Conservation (phyloP, 345 rosid species). For the Boechera retrofracta region DNA sequence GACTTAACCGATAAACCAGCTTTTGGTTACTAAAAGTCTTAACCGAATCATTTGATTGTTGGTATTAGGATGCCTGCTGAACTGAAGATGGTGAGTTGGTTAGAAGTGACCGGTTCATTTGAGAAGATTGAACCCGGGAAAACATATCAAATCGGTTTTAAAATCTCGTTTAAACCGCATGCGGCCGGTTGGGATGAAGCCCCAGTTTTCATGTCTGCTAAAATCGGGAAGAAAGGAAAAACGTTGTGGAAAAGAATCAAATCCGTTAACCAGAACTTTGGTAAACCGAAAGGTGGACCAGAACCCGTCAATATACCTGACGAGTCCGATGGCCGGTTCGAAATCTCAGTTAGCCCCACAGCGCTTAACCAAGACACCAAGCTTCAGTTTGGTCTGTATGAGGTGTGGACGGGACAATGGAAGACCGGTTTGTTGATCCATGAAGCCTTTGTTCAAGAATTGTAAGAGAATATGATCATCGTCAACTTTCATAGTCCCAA, state of each 20-base stretch:
- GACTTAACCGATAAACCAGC: constrained; percentile 6
- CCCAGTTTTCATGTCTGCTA: constrained; percentile 64
- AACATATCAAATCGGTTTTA: constrained; percentile 47
- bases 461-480: constrained; percentile 25
- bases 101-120: constrained; percentile 53
- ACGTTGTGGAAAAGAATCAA: constrained; percentile 44
- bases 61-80: constrained; percentile 46
- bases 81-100: constrained; percentile 61
- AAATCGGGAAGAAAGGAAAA: constrained; percentile 56
- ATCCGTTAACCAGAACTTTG: constrained; percentile 34
- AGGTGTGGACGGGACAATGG: constrained; percentile 72
- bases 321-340: not conserved
- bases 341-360: constrained; percentile 13
- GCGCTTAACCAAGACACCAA: not conserved
- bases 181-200: constrained; percentile 57
- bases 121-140: not conserved
- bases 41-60: not conserved
- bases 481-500: not conserved
- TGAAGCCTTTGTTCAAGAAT: constrained; percentile 40
- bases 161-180: constrained; percentile 41
- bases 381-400: constrained; percentile 71
- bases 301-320: constrained; percentile 26
- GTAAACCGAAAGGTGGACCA: not conserved
- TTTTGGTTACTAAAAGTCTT: not conserved
- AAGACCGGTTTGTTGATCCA: constrained; percentile 67